Evolutionary conservation across 805 yeast species (phyloP).

Genomic region (Wickerhamomyces chaumierensis): DNA sequence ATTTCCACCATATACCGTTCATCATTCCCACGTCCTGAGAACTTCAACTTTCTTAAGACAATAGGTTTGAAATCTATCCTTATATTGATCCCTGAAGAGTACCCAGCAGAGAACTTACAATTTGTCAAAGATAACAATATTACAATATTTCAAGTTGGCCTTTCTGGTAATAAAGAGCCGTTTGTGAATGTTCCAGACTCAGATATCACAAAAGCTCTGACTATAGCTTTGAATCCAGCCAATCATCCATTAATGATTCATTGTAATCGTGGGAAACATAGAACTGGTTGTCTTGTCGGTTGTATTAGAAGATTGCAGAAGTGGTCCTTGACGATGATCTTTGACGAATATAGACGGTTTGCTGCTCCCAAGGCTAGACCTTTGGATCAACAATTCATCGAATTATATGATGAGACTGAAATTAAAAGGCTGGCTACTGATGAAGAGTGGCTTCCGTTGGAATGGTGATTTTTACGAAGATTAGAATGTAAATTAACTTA

Average conservation of each 20-base stretch:
- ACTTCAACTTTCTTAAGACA: conserved; percentile 56
- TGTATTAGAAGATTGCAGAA: conserved; percentile 79
- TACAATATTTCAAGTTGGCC: conserved; percentile 72
- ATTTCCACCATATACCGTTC: conserved; percentile 71
- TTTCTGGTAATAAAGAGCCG: conserved; percentile 94
- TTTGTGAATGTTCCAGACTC: conserved; percentile 67
- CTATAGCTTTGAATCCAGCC: conserved; percentile 68
- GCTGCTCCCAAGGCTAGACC: conserved; percentile 95
- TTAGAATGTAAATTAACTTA: no score
- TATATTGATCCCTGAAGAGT: conserved; percentile 84
- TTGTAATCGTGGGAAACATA: conserved; percentile 92
- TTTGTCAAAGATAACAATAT: conserved; percentile 55
- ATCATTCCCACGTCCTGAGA: conserved; percentile 81
- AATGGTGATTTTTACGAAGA: no score
- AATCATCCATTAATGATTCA: conserved; percentile 91
- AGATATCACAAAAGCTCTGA: conserved; percentile 67
- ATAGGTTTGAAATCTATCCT: conserved; percentile 63
- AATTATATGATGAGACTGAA: conserved; percentile 63
- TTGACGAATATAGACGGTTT: conserved; percentile 90
- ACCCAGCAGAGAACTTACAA: conserved; percentile 64
- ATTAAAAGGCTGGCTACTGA: conserved; percentile 43
- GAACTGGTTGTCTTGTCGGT: conserved; percentile 95
- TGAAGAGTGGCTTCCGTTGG: conserved; percentile 52
- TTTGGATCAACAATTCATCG: conserved; percentile 91
- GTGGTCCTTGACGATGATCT: conserved; percentile 90